Evolutionary conservation across 352 stramenopile genomes (phyloP).

Genomic region (Phytophthora sojae): DNA sequence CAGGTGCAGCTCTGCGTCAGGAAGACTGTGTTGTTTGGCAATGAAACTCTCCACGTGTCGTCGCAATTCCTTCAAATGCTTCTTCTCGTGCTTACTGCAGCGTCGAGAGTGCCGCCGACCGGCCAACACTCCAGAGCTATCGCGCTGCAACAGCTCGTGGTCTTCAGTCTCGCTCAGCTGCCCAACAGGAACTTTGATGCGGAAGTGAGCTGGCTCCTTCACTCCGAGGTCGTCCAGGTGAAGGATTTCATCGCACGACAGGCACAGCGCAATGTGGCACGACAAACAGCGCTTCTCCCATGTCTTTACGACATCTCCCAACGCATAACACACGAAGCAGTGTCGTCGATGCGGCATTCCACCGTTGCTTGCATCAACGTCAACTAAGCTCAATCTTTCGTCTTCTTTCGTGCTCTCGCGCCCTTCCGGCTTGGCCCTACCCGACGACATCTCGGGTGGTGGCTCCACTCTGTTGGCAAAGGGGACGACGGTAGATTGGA

Average conservation of each 20-base stretch:
- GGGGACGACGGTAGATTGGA: neutral
- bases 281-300: conserved; percentile 53
- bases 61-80: conserved; percentile 34
- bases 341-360: conserved; percentile 2
- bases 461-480: neutral
- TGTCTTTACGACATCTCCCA: conserved; percentile 14
- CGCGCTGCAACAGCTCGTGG: neutral
- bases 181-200: conserved; percentile 38
- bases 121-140: neutral
- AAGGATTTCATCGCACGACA: conserved; percentile 51
- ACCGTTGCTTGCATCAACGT: neutral
- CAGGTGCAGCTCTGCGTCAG: conserved; percentile 10
- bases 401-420: neutral
- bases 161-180: neutral
- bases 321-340: conserved; percentile 47
- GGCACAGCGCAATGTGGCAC: conserved; percentile 56
- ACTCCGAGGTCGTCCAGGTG: conserved; percentile 75
- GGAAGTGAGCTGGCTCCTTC: conserved; percentile 54
- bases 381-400: neutral
- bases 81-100: conserved; percentile 29
- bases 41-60: conserved; percentile 39
- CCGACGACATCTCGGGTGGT: neutral
- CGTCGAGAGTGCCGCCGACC: conserved; percentile 1
- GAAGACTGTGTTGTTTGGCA: conserved; percentile 5
- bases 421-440: neutral